Base-by-base conservation (phyloP, 352 stramenopile species). In the Peronosclerospora sorghi region DNA sequence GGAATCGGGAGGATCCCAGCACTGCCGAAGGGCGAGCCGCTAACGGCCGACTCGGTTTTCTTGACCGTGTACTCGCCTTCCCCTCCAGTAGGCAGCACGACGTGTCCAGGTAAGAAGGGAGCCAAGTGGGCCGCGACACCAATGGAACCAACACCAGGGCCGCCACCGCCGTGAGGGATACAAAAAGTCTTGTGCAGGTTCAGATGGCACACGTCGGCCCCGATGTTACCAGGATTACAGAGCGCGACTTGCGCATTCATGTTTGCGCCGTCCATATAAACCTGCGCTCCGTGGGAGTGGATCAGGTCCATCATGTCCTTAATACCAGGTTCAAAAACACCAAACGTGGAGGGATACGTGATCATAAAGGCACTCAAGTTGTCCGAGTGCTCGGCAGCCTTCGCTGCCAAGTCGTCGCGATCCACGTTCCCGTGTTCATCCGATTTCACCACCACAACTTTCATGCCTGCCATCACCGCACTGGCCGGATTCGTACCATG, bases 131-230 rank as follows among this genome's bases (percentile, higher is more conserved):
- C 63, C 20, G 83, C 89, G 8, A 99, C 95, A 44, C 93, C 73
- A 23, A 96, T 96, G 24, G 83, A 84, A 40, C 85, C 85, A 8
- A 95, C 83, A 41, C 93, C 90, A 14, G 96, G 96, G 15, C 96
- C 96, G 54, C 96, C 96, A 32, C 96, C 96, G 47, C 96, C 96
- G 65, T 99, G 96, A 4, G 96, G 96, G 60, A 99, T 99, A 59
- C 92, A 97, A 62, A 99, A 99, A 17, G 96, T 99, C 79, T 99
- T 99, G 86, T 99, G 95, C 43, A 99, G 72, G 73, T 99, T 99
- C 46, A 99, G 72, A 75, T 99, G 95, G 60, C 96, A 98, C 18
- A 98, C 95, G 55, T 98, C 96, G 8, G 95, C 95, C 26, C 96
- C 96, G 54, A 99, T 98, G 39, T 75, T 62, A 26, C 94, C 95